A percentile compares a stretch with the other conserved stretches of the same genome.
phyloP scores from a whole-genome alignment of 2,329 filamentous ascomycete genomes.

The Monosporascus ibericus region DNA sequence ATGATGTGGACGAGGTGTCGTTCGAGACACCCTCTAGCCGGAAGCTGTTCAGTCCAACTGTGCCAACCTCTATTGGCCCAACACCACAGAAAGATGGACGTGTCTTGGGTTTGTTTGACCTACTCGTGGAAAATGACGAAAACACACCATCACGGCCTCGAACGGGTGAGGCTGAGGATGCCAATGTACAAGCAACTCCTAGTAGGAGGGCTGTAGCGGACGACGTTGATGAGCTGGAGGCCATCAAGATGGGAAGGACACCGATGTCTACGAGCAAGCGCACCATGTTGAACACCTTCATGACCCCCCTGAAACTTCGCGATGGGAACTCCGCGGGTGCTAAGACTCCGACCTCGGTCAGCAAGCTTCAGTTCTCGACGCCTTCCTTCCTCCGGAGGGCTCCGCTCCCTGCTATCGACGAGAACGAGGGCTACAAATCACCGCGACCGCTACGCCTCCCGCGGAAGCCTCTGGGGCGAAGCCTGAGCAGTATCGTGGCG shows the following conservation, averaged over 20 bases:
- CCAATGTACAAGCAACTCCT: conserved; percentile 36
- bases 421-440: conserved; percentile 46
- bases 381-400: conserved; percentile 62
- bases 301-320: conserved; percentile 55
- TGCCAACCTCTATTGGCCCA: conserved; percentile 62
- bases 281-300: conserved; percentile 56
- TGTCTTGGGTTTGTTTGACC: conserved; percentile 71
- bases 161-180: conserved; percentile 27
- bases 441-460: conserved; percentile 47
- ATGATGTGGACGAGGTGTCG: conserved; percentile 27
- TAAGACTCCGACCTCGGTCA: conserved; percentile 44
- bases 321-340: conserved; percentile 30
- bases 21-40: conserved; percentile 51
- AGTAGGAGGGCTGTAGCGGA: conserved; percentile 32
- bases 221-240: conserved; percentile 21
- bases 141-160: conserved; percentile 42
- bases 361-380: conserved; percentile 58
- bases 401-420: conserved; percentile 46
- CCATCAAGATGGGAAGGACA: conserved; percentile 36
- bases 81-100: conserved; percentile 76
- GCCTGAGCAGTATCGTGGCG: conserved; percentile 68
- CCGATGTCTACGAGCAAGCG: conserved; percentile 54
- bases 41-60: conserved; percentile 53
- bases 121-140: conserved; percentile 47
- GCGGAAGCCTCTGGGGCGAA: conserved; percentile 57